Percentiles rank a stretch among this genome's conserved stretches.
These are phyloP conservation scores for Eimeria acervulina DNA, from an alignment of 169 alveolate species.

Conservation along the genomic window DNA sequence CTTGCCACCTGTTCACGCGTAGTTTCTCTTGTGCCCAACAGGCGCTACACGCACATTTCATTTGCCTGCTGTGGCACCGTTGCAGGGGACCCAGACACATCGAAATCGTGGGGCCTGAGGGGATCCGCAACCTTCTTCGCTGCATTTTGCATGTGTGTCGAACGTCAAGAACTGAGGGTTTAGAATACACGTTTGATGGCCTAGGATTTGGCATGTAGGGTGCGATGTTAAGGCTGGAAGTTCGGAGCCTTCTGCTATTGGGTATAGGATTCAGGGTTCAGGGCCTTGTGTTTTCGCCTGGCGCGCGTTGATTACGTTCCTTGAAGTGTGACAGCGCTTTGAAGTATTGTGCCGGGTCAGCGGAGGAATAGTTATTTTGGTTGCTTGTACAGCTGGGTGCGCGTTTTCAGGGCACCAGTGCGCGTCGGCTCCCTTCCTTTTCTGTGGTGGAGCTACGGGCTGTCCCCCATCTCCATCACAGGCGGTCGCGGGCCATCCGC, in stretches of 20 bases:
- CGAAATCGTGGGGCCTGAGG: slow-evolving; percentile 92
- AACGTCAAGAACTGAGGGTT: not conserved
- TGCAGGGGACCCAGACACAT: slow-evolving; percentile 81
- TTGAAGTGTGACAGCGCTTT: not conserved
- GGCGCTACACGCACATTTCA: not conserved
- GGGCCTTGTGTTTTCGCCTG: not conserved
- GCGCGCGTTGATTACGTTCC: not conserved
- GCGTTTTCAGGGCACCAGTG: slow-evolving; percentile 65
- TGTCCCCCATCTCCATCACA: slow-evolving; percentile 68
- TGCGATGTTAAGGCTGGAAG: not conserved
- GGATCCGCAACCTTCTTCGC: slow-evolving; percentile 83
- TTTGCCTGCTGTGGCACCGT: not conserved
- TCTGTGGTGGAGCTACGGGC: slow-evolving; percentile 73
- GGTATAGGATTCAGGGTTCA: not conserved
- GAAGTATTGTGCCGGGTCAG: not conserved
- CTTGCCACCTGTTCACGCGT: not conserved
- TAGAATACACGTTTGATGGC: not conserved
- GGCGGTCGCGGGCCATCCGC: slow-evolving; percentile 73
- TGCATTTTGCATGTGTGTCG: slow-evolving; percentile 81
- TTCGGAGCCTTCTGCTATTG: not conserved
- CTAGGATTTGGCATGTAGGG: not conserved
- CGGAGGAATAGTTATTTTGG: not conserved
- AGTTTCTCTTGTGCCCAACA: not conserved
- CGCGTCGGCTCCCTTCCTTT: slow-evolving; percentile 64
- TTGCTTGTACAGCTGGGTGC: not conserved